A percentile compares a stretch with the other conserved stretches of the same genome.
Conservation (phyloP, 495 filamentous ascomycete species). For the Talaromyces wortmannii region DNA sequence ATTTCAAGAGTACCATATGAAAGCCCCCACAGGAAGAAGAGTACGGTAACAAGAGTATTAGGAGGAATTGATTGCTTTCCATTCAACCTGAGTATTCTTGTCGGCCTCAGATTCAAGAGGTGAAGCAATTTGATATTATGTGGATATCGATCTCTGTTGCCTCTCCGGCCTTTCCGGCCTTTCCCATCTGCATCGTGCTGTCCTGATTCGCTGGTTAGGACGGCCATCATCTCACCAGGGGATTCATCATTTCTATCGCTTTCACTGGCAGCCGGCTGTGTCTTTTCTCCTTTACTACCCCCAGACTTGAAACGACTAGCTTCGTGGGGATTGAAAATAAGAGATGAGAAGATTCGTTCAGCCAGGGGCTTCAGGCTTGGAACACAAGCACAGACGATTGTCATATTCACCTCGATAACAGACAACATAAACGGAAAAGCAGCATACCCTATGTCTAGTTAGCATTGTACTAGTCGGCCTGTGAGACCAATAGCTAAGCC, state of each 20-base stretch:
- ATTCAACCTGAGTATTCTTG: conserved; percentile 51
- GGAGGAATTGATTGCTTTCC: conserved; percentile 32
- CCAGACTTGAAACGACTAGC: not conserved
- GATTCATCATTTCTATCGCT: not conserved
- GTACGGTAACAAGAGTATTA: conserved; percentile 46
- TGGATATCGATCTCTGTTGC: conserved; percentile 1
- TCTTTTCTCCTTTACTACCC: not conserved
- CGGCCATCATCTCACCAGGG: conserved; percentile 1
- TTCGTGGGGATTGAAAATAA: conserved; percentile 23
- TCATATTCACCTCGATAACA: conserved; percentile 73
- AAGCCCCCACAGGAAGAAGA: conserved; percentile 70
- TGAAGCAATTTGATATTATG: conserved; percentile 26
- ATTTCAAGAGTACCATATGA: conserved; percentile 61
- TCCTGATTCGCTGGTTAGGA: not conserved
- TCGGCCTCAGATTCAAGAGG: conserved; percentile 55
- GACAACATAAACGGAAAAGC: conserved; percentile 72
- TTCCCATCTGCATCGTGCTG: not conserved
- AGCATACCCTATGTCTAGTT: conserved; percentile 41
- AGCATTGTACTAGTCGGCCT: not conserved
- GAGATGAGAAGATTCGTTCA: not conserved
- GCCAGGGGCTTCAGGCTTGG: conserved; percentile 63
- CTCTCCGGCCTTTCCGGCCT: not conserved
- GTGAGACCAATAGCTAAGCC: not conserved
- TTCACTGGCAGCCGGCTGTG: not conserved
- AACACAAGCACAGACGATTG: conserved; percentile 81